phyloP scores from a whole-genome alignment of 805 yeast genomes.

The Kuraishia capsulata region DNA sequence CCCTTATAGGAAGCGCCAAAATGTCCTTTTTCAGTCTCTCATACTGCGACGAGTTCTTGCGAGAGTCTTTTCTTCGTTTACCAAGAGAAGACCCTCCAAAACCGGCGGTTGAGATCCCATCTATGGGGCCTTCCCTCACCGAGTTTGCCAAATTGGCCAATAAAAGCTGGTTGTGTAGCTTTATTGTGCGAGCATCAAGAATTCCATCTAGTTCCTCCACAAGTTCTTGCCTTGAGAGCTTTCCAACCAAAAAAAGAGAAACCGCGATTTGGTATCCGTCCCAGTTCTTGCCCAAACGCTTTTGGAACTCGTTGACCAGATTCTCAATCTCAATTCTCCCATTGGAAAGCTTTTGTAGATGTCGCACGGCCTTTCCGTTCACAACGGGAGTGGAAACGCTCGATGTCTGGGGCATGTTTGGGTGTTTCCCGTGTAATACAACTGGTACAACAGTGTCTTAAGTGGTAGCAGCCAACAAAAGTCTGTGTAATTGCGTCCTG shows the following conservation, averaged over 20 bases:
- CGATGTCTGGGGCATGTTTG: not conserved
- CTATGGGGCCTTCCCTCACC: slow-evolving; percentile 64
- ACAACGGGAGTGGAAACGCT: not conserved
- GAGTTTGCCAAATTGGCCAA: slow-evolving; percentile 81
- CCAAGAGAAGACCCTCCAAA: slow-evolving; percentile 41
- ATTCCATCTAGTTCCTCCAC: slow-evolving; percentile 48
- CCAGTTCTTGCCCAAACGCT: slow-evolving; percentile 73
- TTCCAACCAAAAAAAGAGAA: slow-evolving; percentile 69
- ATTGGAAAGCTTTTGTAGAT: slow-evolving; percentile 4
- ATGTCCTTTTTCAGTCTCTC: slow-evolving; percentile 80
- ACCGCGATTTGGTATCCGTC: slow-evolving; percentile 75
- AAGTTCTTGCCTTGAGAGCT: slow-evolving; percentile 68
- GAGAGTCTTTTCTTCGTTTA: slow-evolving; percentile 36
- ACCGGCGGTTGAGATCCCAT: slow-evolving; percentile 36
- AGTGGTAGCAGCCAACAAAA: too few relatives aligned
- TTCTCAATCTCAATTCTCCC: slow-evolving; percentile 50
- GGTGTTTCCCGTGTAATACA: too few relatives aligned
- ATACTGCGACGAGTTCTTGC: slow-evolving; percentile 59
- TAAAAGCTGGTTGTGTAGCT: slow-evolving; percentile 76
- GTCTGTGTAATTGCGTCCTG: too few relatives aligned
- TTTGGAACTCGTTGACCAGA: slow-evolving; percentile 66
- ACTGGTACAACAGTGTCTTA: too few relatives aligned
- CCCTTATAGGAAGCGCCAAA: slow-evolving; percentile 76
- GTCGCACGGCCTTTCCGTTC: not conserved
- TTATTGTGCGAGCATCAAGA: slow-evolving; percentile 37